These are phyloP conservation scores for Yamadazyma jaroonii DNA, from an alignment of 1,139 yeast genomes.

Conservation along the genomic window DNA sequence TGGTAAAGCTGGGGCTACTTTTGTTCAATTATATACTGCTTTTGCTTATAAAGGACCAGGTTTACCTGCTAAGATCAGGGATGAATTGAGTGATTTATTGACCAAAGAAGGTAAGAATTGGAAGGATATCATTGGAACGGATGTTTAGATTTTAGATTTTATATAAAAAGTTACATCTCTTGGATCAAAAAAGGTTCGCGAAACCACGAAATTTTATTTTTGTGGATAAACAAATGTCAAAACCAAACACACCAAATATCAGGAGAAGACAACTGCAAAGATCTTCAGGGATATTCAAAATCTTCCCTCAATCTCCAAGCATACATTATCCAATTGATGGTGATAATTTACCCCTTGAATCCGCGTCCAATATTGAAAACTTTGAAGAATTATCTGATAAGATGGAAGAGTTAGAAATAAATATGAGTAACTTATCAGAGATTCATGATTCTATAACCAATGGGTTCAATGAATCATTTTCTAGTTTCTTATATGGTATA, in stretches of 20 bases:
- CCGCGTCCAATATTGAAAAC: slow-evolving; percentile 26
- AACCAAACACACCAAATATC: slow-evolving; percentile 9
- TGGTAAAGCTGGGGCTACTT: slow-evolving; percentile 91
- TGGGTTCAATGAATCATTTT: slow-evolving; percentile 61
- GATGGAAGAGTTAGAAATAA: slow-evolving; percentile 48
- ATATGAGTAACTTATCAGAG: slow-evolving; percentile 44
- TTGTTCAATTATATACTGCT: slow-evolving; percentile 81
- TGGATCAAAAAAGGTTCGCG: neutral
- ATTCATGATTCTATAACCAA: slow-evolving; percentile 49
- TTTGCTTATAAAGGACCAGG: slow-evolving; percentile 95
- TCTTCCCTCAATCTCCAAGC: slow-evolving; percentile 41
- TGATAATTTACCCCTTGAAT: slow-evolving; percentile 38
- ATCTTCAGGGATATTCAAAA: slow-evolving; percentile 38
- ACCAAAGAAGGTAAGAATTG: slow-evolving; percentile 77
- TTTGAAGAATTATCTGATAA: slow-evolving; percentile 50
- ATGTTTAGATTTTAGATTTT: neutral
- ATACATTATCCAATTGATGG: slow-evolving; percentile 42
- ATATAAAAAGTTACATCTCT: neutral
- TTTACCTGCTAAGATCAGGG: slow-evolving; percentile 71
- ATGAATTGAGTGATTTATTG: slow-evolving; percentile 67
- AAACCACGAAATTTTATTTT: neutral
- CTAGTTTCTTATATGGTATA: slow-evolving; percentile 59
- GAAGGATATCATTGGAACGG: slow-evolving; percentile 64
- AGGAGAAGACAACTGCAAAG: slow-evolving; percentile 28
- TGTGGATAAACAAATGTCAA: slow-evolving; percentile 4